Base-by-base conservation (phyloP, 148 eudicot genomes). In the Pouteria glomerata region DNA sequence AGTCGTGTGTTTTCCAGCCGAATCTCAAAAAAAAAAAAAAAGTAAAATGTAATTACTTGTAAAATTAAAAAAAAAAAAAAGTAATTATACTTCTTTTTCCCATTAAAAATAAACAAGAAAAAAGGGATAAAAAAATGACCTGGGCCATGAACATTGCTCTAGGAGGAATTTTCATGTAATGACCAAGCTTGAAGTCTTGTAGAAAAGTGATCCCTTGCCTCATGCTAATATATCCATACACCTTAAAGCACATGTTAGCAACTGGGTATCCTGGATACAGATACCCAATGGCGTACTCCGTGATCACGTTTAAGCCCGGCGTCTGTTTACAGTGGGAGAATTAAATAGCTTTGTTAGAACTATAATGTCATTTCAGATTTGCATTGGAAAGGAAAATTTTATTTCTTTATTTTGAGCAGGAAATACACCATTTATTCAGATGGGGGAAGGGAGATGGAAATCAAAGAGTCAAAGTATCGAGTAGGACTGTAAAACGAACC, bases 141-240 rank as follows among this genome's bases (percentile, higher is more conserved):
- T 85, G 89, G 16, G 86, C 89, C 84, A 83, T 76, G 44, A 85
- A 85, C 89, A 85, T 85, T 26, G 89, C 66, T 78, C 84, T 70
- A n/a, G 89, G 89, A 24, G 89, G 89, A 45, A 85, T 85, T 70
- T 85, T 85, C 89, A 85, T 85, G 84, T 85, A 85, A 66, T 85
- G 89, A 6, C 89, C 89, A 12, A 85, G 89, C 72, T 85, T 85
- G 78, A 85, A 83, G 73, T 85, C 89, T 73, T 83, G 81, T 41
- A 85, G 73, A 76, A 85, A 85, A 47, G 76, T 56, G n/a, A 85
- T 63, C 44, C 79, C 89, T 57, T 85, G 86, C 74, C 78, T 82
- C 85, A 83, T 64, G 18, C 89, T 85, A 35, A 85, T 85, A 57
- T 63, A 76, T 21, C 89, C 89, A 39, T 83, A 83, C 56, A 80